Percentiles rank a stretch among this genome's conserved stretches.
Conservation (phyloP, 2,329 filamentous ascomycete genomes). For the Aspergillus sp. region DNA sequence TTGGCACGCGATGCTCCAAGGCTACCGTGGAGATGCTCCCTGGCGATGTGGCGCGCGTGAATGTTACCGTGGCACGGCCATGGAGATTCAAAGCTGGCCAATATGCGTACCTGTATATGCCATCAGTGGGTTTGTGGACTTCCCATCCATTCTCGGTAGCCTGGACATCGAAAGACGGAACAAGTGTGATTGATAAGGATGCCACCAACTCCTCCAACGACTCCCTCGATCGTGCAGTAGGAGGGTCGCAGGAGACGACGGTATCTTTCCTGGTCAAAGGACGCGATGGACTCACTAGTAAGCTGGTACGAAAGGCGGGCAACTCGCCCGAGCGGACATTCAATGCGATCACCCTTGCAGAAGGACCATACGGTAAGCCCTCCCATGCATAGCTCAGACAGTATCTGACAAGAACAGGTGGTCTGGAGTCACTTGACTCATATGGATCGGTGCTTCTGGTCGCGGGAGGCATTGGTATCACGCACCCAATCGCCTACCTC, state of each 20-base stretch:
- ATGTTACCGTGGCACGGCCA: slow-evolving; percentile 32
- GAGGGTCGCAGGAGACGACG: slow-evolving; percentile 27
- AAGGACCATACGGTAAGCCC: slow-evolving; percentile 39
- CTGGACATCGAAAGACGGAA: slow-evolving; percentile 35
- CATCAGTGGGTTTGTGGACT: slow-evolving; percentile 45
- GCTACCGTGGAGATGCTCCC: slow-evolving; percentile 59
- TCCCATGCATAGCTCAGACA: neutral
- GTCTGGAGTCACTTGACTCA: slow-evolving; percentile 32
- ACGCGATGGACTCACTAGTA: slow-evolving; percentile 38
- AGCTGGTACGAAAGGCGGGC: slow-evolving; percentile 31
- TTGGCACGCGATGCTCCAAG: slow-evolving; percentile 48
- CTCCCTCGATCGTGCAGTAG: slow-evolving; percentile 31
- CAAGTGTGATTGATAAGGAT: slow-evolving; percentile 27
- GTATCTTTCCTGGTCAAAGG: slow-evolving; percentile 39
- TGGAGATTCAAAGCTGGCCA: slow-evolving; percentile 47
- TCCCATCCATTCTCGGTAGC: slow-evolving; percentile 48
- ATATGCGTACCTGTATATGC: slow-evolving; percentile 61
- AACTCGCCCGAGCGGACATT: slow-evolving; percentile 29
- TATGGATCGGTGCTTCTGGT: slow-evolving; percentile 39
- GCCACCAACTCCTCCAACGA: slow-evolving; percentile 33
- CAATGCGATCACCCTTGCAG: slow-evolving; percentile 32
- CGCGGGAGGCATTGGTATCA: slow-evolving; percentile 43
- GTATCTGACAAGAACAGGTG: slow-evolving; percentile 20
- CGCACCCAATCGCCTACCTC: slow-evolving; percentile 38
- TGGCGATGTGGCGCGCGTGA: slow-evolving; percentile 55